Base-by-base conservation (phyloP, 164 flowering plant species). In the Chimonanthus salicifolius region DNA sequence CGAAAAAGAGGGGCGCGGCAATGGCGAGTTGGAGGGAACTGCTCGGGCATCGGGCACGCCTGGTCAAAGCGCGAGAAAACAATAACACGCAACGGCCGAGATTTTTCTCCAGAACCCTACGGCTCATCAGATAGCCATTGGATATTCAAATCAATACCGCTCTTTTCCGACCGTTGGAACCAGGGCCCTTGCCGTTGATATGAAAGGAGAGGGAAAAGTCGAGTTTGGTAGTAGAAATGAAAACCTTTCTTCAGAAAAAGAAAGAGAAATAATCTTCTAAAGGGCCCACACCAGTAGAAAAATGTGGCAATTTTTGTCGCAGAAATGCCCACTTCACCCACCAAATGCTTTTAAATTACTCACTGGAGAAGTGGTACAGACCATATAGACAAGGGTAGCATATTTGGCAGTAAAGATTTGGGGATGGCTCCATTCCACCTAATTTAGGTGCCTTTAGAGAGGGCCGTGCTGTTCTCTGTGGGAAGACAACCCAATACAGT, bases 401-500 rank as follows among this genome's bases (percentile, higher is more conserved):
- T 74, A 68, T 74, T 58, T 60, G 60, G 62, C 49, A 33, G 49
- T 62, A 20, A 44, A 13, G 77, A 70, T 75, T 69, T 75, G 72
- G 73, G 7, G 49, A n/a, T 63, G 69, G 62, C 50, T 60, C 54
- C 44, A 63, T 66, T 66, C 72, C 49, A 75, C 69, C 77, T 75
- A 63, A 69, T 46, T 15, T 71, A 43, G 63, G 50, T 71, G 51
- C 50, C 50, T 43, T 15, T 60, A 6, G 0, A 44, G 33, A 10
- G 49, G 66, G n/a, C 49, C 33, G 5, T 54, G 60, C 4, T 54
- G n/a, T 10, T 54, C n/a, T 54, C 1, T 13, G n/a, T 3, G 60
- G 60, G 60, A 54, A n/a, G 60, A 54, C 60, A 54, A 9, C 4
- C 60, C 60, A 54, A 54, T 54, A 11, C 60, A 54, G 6, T 51